Conservation (phyloP, 768 basidiomycete species). For the Gymnopilus dilepis region DNA sequence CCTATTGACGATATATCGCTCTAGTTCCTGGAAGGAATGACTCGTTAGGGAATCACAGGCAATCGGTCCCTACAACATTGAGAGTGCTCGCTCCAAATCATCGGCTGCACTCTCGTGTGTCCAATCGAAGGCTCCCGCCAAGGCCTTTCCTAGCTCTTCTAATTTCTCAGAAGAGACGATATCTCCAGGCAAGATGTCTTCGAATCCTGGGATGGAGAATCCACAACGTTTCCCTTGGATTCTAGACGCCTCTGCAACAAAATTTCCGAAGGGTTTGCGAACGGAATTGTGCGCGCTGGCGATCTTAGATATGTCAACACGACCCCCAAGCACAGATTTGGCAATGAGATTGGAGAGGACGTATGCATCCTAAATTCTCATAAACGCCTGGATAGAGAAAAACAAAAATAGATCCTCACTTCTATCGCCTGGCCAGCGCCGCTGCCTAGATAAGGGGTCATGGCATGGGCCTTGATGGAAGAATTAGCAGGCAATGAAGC, state of each 20-base stretch:
- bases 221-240: conserved; percentile 12
- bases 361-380: conserved; percentile 44
- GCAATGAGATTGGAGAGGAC: conserved; percentile 49
- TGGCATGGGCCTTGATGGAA: conserved; percentile 45
- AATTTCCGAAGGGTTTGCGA: conserved; percentile 22
- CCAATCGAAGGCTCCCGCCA: conserved; percentile 13
- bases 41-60: no score
- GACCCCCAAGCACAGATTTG: not conserved
- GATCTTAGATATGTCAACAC: conserved; percentile 10
- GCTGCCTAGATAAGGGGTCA: conserved; percentile 49
- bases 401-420: conserved; percentile 29
- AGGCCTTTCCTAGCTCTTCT: not conserved
- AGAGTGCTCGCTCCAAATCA: conserved; percentile 18
- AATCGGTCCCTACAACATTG: not conserved
- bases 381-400: not conserved
- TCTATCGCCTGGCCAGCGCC: conserved; percentile 57
- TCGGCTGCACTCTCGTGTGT: conserved; percentile 7
- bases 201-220: conserved; percentile 14
- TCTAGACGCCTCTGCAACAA: conserved; percentile 8
- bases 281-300: conserved; percentile 30
- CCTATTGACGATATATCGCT: no score
- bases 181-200: conserved; percentile 19
- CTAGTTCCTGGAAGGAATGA: no score
- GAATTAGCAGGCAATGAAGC: not conserved
- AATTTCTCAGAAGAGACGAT: conserved; percentile 5